Evolutionary conservation across 805 yeast genomes (phyloP).

Genomic region (Ogataea trehaloabstinens): DNA sequence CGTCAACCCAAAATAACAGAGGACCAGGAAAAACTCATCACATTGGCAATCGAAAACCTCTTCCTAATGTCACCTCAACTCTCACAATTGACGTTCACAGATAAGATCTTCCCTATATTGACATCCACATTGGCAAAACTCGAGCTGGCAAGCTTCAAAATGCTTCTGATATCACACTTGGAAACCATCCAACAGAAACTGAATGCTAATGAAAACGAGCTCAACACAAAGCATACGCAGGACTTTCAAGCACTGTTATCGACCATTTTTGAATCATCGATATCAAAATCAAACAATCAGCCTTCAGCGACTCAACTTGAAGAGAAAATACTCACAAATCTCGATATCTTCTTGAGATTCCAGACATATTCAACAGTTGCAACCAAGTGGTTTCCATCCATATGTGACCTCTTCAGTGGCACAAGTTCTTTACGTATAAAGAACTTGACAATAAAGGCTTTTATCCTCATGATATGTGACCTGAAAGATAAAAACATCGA

Average conservation of each 20-base stretch:
- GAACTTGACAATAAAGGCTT: constrained; percentile 59
- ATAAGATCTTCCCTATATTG: constrained; percentile 53
- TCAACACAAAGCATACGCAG: constrained; percentile 21
- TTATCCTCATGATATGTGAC: constrained; percentile 49
- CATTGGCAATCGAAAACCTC: constrained; percentile 51
- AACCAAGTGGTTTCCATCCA: constrained; percentile 68
- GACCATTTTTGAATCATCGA: constrained; percentile 33
- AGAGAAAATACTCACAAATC: constrained; percentile 30
- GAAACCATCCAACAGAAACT: constrained; percentile 27
- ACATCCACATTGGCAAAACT: constrained; percentile 25
- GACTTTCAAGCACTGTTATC: constrained; percentile 29
- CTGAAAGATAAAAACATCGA: constrained; percentile 57
- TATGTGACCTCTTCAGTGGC: constrained; percentile 71
- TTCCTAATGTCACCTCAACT: constrained; percentile 61
- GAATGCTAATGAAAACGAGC: constrained; percentile 25
- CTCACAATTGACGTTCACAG: constrained; percentile 77
- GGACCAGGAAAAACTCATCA: constrained; percentile 38
- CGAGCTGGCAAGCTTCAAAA: constrained; percentile 30
- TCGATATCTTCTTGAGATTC: constrained; percentile 31
- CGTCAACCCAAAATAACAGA: constrained; percentile 7
- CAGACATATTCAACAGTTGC: constrained; percentile 57
- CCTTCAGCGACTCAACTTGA: constrained; percentile 29
- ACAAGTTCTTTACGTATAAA: constrained; percentile 84
- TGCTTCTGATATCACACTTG: constrained; percentile 30
- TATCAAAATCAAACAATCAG: constrained; percentile 14